A percentile compares a stretch with the other conserved stretches of the same genome.
Evolutionary conservation across 257 asterid species (phyloP).

Genomic region (Schizonepeta tenuifolia): DNA sequence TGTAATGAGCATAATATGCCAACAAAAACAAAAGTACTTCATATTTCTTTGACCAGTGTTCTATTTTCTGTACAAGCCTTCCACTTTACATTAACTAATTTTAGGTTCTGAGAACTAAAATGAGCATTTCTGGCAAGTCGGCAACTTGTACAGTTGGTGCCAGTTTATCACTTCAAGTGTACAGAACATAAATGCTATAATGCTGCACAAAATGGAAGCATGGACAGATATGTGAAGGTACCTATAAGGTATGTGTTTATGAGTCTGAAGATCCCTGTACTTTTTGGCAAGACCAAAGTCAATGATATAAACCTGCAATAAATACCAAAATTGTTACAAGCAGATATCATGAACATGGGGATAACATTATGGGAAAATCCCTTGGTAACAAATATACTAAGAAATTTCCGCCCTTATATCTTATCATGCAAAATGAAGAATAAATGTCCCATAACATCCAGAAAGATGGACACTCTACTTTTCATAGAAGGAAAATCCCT

Average conservation of each 20-base stretch:
- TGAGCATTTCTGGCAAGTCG: conserved; percentile 1
- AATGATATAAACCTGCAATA: conserved; percentile 72
- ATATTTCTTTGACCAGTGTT: conserved; percentile 11
- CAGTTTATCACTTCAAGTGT: conserved; percentile 11
- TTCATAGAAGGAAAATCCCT: no score
- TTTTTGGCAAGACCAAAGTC: conserved; percentile 95
- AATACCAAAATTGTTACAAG: conserved; percentile 13
- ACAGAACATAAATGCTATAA: conserved; percentile 11
- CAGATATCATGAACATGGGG: conserved; percentile 26
- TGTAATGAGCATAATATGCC: conserved; percentile 14
- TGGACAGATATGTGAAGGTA: conserved; percentile 29
- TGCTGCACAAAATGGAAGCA: conserved; percentile 7
- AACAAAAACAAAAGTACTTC: background rate
- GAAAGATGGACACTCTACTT: background rate
- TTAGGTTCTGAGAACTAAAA: conserved; percentile 6
- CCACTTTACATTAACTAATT: background rate
- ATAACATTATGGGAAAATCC: conserved; percentile 8
- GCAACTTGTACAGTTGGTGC: no score
- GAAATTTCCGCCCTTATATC: background rate
- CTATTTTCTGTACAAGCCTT: background rate
- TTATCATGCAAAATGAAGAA: background rate
- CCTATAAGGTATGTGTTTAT: conserved; percentile 90
- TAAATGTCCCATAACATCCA: background rate
- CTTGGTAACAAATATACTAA: background rate
- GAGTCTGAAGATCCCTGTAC: conserved; percentile 75